A percentile compares a stretch with the other conserved stretches of the same genome.
Conservation (phyloP, 2,329 filamentous ascomycete genomes). For the Aspergillus texensis region DNA sequence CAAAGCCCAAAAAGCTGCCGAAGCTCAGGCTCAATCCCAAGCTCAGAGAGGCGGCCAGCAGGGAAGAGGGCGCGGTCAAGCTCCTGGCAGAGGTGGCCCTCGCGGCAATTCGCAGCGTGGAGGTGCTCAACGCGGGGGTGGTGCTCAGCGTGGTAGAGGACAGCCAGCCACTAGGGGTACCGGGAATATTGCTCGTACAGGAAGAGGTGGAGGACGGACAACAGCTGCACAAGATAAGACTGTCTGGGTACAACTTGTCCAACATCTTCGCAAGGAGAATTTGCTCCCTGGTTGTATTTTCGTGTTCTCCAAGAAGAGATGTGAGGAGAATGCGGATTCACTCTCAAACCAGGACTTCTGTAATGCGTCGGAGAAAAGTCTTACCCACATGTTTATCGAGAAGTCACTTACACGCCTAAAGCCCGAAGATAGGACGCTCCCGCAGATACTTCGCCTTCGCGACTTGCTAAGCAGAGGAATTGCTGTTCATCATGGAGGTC, state of each 20-base stretch:
- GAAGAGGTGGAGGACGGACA: slow-evolving; percentile 80
- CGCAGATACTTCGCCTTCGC: slow-evolving; percentile 84
- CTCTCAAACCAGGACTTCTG: slow-evolving; percentile 94
- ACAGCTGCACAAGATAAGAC: slow-evolving; percentile 94
- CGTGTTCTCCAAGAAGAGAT: slow-evolving; percentile 97
- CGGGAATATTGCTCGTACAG: slow-evolving; percentile 88
- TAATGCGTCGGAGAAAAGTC: slow-evolving; percentile 90
- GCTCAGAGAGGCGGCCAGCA: slow-evolving; percentile 57
- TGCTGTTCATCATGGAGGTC: slow-evolving; percentile 91
- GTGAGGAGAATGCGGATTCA: slow-evolving; percentile 95
- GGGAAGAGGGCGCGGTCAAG: slow-evolving; percentile 56
- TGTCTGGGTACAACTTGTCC: slow-evolving; percentile 93
- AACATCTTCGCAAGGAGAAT: slow-evolving; percentile 82
- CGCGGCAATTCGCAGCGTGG: slow-evolving; percentile 36
- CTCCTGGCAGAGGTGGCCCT: slow-evolving; percentile 48
- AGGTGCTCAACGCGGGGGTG: slow-evolving; percentile 51
- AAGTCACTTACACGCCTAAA: slow-evolving; percentile 90
- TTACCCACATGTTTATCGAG: slow-evolving; percentile 96
- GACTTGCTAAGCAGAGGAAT: slow-evolving; percentile 87
- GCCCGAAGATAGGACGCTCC: slow-evolving; percentile 84
- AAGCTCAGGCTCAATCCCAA: slow-evolving; percentile 55
- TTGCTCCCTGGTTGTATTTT: slow-evolving; percentile 94
- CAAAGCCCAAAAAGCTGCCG: slow-evolving; percentile 57
- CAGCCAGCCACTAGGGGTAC: slow-evolving; percentile 61
- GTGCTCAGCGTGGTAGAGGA: slow-evolving; percentile 56